Base-by-base conservation (phyloP, 2,329 filamentous ascomycete genomes). In the Scedosporium boydii region DNA sequence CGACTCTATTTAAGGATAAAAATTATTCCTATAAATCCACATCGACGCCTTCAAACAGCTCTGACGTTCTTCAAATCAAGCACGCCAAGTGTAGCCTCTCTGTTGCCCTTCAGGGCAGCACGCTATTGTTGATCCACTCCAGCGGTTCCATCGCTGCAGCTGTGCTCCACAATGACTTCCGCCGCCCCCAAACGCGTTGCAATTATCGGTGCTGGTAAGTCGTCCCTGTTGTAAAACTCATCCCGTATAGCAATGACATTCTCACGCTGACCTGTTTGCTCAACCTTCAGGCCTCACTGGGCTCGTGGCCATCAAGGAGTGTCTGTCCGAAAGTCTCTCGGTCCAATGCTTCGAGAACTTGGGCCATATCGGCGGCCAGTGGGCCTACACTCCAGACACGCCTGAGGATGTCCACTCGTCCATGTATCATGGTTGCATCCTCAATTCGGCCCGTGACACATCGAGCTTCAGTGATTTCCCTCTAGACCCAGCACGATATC, bases 391-490 rank as follows among this genome's bases (percentile, higher is more conserved):
- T 46, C 64, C 68, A 3, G 66, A 68, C 59, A 64, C 63, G 64
- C 56, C 67, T 38, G 57, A 61, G 64, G 67, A 73, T 62, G 60
- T 72, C 42, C 65, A 67, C 41, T 73, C 71, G 2, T 70, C 70
- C 29, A 72, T 76, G 9, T 74, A 76, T 66, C 67, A 72, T 34
- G 70, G 74, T 46, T 69, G 72, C 5, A 66, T 74, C 23, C 65
- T 74, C 27, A 77, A 75, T 66, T 74, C 72, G 4, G 74, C 69
- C 63, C 71, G 75, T 58, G 72, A 75, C 59, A 73, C 73, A 1
- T 70, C 74, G n/a, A 68, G 68, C 58, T 75, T 75, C 65, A 74
- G 70, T 46, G 74, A 77, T 63, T 77, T 76, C 63, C 75, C 74
- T 3, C 67, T 76, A 21, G 74, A 77, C 62, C 73, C 73, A 9